Base-by-base conservation (phyloP, 2,329 filamentous ascomycete species). In the Purpureocillium takamizusanense region DNA sequence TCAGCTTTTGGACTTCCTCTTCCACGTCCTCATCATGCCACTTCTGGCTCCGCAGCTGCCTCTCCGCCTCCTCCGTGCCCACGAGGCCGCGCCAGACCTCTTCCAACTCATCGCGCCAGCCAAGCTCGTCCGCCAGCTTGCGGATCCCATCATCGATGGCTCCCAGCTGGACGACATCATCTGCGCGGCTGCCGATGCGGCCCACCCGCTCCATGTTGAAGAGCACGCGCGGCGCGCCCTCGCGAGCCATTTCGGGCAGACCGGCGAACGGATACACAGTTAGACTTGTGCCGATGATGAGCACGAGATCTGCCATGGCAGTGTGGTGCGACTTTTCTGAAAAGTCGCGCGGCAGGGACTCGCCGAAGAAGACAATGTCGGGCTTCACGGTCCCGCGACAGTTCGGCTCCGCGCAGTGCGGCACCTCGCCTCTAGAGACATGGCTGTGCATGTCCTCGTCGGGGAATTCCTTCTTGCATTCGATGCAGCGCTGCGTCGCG, bases 311-410 rank as follows among this genome's bases (percentile, higher is more conserved):
- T 1, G 86, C 84, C 50, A 72, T 62, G 2, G 62, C 63, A 0
- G 77, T 72, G 11, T 81, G 59, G 31, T 65, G 44, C 8, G 55
- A 49, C 18, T 62, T 56, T 16, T 57, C 45, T 1, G 54, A 50
- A 39, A 68, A 68, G 0, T 46, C 44, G 30, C 53, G 49, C 1
- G 65, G 64, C 3, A 89, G 62, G 1, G 74, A 60, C 56, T 89
- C 88, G 36, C 88, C 88, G 50, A 95, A 95, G 63, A 95, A 95
- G 27, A 94, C 87, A 54, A 95, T 95, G 51, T 95, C 86, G 0
- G 89, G 89, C 63, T 95, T 95, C 29, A 95, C 86, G 3, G 92
- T 65, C 0, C 89, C 89, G 28, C 73, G 67, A 56, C 90, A 97
- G 15, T 64, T 56, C 8, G 66, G 53, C 4, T 65, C 61, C 30